phyloP scores from a whole-genome alignment of 257 asterid species.

The Fraxinus quadrangulata region DNA sequence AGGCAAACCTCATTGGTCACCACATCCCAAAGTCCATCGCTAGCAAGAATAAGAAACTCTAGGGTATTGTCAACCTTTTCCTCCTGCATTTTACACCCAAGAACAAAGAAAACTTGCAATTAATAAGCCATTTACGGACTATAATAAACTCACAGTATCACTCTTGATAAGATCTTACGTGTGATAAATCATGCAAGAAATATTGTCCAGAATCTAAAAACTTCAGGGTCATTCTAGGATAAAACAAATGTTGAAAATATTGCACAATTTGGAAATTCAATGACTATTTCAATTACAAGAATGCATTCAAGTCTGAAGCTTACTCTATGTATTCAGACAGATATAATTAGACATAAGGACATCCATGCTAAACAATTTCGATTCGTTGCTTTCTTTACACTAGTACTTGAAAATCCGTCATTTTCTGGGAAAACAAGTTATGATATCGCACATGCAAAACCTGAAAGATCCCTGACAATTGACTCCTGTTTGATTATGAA shows the following conservation, averaged over 20 bases:
- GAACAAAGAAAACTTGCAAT: not conserved
- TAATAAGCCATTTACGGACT: not conserved
- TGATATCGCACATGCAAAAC: not conserved
- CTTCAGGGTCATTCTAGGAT: not conserved
- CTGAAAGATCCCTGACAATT: not conserved
- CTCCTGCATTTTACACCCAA: conserved; percentile 50
- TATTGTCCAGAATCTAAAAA: not conserved
- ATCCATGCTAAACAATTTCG: not conserved
- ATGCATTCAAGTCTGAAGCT: not conserved
- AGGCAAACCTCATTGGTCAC: conserved; percentile 74
- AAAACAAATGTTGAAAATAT: not conserved
- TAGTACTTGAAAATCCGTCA: not conserved
- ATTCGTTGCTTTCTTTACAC: not conserved
- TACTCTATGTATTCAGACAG: not conserved
- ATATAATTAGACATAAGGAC: not conserved
- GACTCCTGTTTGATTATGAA: not conserved
- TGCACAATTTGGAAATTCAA: not conserved
- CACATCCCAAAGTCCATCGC: conserved; percentile 96
- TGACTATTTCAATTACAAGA: not conserved
- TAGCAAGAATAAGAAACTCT: conserved; percentile 93
- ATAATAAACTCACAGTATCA: not conserved
- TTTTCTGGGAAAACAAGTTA: not conserved
- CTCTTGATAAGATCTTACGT: not conserved
- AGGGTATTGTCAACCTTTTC: conserved; percentile 78
- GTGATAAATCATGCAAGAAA: not conserved